Evolutionary conservation across 1,284 basidiomycete genomes (phyloP).

Genomic region (Malassezia furfur): DNA sequence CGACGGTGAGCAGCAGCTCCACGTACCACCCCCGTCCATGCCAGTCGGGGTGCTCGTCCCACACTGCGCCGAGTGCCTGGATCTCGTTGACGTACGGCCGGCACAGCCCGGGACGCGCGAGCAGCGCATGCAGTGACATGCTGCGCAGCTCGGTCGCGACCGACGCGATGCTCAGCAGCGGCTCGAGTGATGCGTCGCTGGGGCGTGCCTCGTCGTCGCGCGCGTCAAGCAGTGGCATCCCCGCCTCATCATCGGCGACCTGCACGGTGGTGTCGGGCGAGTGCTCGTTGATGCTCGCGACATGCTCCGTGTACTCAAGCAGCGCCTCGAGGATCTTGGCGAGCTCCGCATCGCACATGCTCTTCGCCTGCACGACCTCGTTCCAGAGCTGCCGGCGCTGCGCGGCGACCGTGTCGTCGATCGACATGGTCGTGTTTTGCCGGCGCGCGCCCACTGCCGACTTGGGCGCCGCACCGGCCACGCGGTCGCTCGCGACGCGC

Average conservation of each 20-base stretch:
- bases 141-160: constrained; percentile 92
- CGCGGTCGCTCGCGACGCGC: constrained; percentile 7
- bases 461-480: not conserved
- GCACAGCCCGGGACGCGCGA: constrained; percentile 72
- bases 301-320: constrained; percentile 2
- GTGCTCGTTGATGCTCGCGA: constrained; percentile 1
- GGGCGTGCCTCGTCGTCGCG: not conserved
- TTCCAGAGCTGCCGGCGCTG: constrained; percentile 15
- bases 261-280: constrained; percentile 10
- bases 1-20: constrained; percentile 76
- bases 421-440: constrained; percentile 9
- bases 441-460: not conserved
- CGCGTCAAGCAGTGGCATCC: not conserved
- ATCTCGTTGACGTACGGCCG: constrained; percentile 77
- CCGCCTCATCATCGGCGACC: not conserved
- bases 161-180: constrained; percentile 81
- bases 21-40: constrained; percentile 97
- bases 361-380: constrained; percentile 13
- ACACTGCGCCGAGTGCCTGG: constrained; percentile 79
- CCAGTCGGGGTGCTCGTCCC: constrained; percentile 97
- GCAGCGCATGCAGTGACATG: constrained; percentile 74
- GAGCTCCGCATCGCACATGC: constrained; percentile 11
- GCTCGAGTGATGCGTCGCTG: not conserved
- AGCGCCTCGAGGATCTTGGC: constrained; percentile 7
- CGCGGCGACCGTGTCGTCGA: constrained; percentile 9